These are phyloP conservation scores for Pleurotus pulmonarius DNA, from an alignment of 768 basidiomycete species.

Conservation along the genomic window DNA sequence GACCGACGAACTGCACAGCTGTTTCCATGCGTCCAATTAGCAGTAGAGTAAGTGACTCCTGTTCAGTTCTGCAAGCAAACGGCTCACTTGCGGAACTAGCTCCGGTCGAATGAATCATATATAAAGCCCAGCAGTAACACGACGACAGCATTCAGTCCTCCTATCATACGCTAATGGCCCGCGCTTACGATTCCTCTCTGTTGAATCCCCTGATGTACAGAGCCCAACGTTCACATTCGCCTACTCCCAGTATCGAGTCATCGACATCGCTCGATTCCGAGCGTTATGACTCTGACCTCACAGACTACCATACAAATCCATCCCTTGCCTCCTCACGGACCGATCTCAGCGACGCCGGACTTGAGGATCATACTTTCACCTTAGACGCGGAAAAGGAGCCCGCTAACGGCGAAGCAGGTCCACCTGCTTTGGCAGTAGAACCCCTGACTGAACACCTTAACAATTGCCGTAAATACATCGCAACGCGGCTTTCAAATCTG, in stretches of 20 bases:
- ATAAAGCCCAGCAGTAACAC: too few relatives aligned
- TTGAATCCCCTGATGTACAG: background rate
- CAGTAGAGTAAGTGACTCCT: too few relatives aligned
- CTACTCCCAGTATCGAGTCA: background rate
- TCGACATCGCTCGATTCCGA: background rate
- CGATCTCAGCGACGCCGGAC: background rate
- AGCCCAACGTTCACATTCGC: background rate
- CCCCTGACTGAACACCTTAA: background rate
- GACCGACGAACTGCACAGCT: too few relatives aligned
- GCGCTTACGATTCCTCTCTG: too few relatives aligned
- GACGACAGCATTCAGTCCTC: too few relatives aligned
- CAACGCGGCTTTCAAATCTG: background rate
- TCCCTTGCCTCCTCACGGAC: background rate
- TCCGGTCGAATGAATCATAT: too few relatives aligned
- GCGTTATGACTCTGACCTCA: background rate
- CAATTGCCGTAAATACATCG: background rate
- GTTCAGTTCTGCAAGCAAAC: too few relatives aligned
- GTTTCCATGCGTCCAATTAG: too few relatives aligned
- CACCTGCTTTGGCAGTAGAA: background rate
- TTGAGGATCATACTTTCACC: background rate
- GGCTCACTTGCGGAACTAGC: too few relatives aligned
- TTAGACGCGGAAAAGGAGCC: background rate
- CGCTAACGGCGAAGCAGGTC: background rate
- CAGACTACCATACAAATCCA: background rate
- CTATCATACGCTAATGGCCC: too few relatives aligned